phyloP scores from a whole-genome alignment of 2,329 filamentous ascomycete species.

The Fonsecaea multimorphosa region DNA sequence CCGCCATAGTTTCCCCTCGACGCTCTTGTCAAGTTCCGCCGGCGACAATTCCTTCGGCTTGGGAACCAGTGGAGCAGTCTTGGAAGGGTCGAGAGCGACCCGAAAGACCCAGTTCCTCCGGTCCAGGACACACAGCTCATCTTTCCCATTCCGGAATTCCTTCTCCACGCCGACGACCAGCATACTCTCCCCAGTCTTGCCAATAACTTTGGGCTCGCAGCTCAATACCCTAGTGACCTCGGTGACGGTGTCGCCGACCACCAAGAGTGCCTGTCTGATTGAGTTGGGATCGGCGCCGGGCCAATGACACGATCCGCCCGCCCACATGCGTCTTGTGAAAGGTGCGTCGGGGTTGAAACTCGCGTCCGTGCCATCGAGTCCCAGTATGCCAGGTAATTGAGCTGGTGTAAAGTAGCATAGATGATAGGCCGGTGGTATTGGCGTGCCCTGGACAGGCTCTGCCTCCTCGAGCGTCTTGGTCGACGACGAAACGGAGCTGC shows the following conservation, averaged over 20 bases:
- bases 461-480: conserved; percentile 43
- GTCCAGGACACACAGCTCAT: conserved; percentile 57
- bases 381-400: conserved; percentile 61
- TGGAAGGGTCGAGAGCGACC: conserved; percentile 44
- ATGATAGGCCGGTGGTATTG: conserved; percentile 66
- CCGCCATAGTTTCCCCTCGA: conserved; percentile 38
- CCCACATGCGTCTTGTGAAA: conserved; percentile 72
- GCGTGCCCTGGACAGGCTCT: conserved; percentile 53
- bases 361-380: conserved; percentile 65
- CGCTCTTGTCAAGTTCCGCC: conserved; percentile 33
- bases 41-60: conserved; percentile 35
- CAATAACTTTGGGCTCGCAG: conserved; percentile 62
- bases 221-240: conserved; percentile 64
- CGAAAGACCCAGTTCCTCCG: conserved; percentile 59
- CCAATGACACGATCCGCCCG: conserved; percentile 66
- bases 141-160: conserved; percentile 59
- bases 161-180: conserved; percentile 70
- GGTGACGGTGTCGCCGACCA: conserved; percentile 61
- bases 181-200: conserved; percentile 64
- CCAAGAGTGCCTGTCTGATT: conserved; percentile 49
- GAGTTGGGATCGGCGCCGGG: conserved; percentile 37
- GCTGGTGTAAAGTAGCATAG: conserved; percentile 68
- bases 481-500: conserved; percentile 47
- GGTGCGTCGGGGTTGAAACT: conserved; percentile 65
- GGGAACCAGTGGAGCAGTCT: conserved; percentile 26